Base-by-base conservation (phyloP, 768 basidiomycete species). In the Gloeopeniophorella convolvens region DNA sequence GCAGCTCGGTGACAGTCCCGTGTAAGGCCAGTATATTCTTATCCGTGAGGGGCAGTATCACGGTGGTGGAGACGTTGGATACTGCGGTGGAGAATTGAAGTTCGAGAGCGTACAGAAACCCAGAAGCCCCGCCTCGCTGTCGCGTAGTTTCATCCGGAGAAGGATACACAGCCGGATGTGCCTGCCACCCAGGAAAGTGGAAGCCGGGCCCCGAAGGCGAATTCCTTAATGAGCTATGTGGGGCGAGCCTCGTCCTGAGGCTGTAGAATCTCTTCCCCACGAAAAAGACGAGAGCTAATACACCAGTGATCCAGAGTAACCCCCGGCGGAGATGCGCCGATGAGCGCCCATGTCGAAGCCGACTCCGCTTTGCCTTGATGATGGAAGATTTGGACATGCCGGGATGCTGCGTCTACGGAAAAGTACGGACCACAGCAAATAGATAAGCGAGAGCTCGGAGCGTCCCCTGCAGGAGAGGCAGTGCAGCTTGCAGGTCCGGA, bases 51-150 rank as follows among this genome's bases (percentile, higher is more conserved):
- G 52, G 46, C 13, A 56, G 41, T 27, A 12, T 37, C 18, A 43
- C 36, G 5, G 52, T 49, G 6, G 45, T 28, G 8, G 55, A 54
- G 35, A 35, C 32, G 16, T 54, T 54, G 18, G 35, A 32, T 31
- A 26, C 18, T 4, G 39, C n/a, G 27, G 43, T 51, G 15, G 44
- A 46, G 23, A 42, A 48, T 18, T 51, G 26, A 27, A 58, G 51
- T 30, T 58, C 57, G 27, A 57, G 54, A 20, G 24, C 23, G 42
- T 57, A 57, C 23, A 56, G 24, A 28, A 47, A 47, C 28, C 55
- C 57, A 13, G 42, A 35, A 5, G 30, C 5, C 7, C 28, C 30
- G 2, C 18, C 18, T 15, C 16, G 28, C 6, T 12, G 20, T 8
- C 30, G 30, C 5, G 32, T 37, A 9, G 5, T 5, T 31, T 23